phyloP scores from a whole-genome alignment of 2,329 filamentous ascomycete genomes.

The Colletotrichum sp. region DNA sequence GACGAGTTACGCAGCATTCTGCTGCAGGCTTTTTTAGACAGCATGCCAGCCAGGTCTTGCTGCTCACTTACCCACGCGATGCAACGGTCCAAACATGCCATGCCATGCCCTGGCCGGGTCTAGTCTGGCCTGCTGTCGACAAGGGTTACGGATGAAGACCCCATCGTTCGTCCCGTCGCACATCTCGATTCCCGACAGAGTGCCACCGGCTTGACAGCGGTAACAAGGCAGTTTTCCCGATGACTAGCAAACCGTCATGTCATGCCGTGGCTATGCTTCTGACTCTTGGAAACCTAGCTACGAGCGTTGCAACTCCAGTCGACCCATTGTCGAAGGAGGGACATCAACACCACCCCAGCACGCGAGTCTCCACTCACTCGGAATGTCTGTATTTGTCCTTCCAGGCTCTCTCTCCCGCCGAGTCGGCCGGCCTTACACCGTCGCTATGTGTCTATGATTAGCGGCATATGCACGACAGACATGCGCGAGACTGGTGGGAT shows the following conservation, averaged over 20 bases:
- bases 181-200: background rate
- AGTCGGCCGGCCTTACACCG: slow-evolving; percentile 9
- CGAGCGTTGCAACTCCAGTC: background rate
- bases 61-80: background rate
- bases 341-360: background rate
- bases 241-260: background rate
- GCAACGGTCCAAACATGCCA: slow-evolving; percentile 3
- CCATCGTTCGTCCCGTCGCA: background rate
- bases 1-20: background rate
- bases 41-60: background rate
- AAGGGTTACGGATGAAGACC: background rate
- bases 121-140: background rate
- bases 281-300: background rate
- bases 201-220: background rate
- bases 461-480: slow-evolving; percentile 26
- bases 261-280: background rate
- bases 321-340: background rate
- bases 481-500: slow-evolving; percentile 19
- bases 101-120: background rate
- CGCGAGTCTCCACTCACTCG: slow-evolving; percentile 2
- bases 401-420: slow-evolving; percentile 5
- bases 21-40: background rate
- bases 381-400: slow-evolving; percentile 8
- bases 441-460: slow-evolving; percentile 16
- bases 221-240: background rate